phyloP scores from a whole-genome alignment of 2,329 filamentous ascomycete species.

The Colletotrichum neosansevieriae region DNA sequence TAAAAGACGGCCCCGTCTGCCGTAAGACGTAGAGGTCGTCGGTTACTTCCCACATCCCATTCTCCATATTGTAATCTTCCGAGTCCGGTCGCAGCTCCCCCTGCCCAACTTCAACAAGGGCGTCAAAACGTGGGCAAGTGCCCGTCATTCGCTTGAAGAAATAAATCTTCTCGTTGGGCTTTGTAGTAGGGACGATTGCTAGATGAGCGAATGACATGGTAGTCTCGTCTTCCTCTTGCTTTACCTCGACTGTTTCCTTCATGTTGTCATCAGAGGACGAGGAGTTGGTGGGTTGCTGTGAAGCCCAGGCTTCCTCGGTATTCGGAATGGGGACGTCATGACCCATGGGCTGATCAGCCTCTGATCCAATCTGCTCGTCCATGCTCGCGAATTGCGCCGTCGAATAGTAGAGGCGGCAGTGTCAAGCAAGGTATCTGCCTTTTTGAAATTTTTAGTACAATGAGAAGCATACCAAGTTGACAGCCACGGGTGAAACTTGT shows the following conservation, averaged over 20 bases:
- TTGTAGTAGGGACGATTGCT: neutral
- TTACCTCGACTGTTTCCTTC: neutral
- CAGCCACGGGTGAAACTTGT: too few species aligned
- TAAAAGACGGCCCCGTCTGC: fast-evolving
- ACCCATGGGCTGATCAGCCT: too few species aligned
- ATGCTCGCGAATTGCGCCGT: too few species aligned
- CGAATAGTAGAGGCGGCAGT: neutral
- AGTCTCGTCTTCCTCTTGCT: neutral
- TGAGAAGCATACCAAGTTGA: too few species aligned
- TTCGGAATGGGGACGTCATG: too few species aligned
- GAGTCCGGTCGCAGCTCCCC: neutral
- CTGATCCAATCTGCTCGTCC: too few species aligned
- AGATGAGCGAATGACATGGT: neutral
- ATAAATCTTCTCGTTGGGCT: neutral
- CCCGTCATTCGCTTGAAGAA: slow-evolving; percentile 17
- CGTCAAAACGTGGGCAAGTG: neutral
- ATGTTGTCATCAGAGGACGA: too few species aligned
- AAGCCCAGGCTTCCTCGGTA: too few species aligned
- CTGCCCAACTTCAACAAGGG: neutral
- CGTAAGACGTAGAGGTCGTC: neutral
- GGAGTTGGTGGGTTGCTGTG: too few species aligned
- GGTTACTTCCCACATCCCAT: neutral
- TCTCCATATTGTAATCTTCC: neutral
- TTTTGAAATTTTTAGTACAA: too few species aligned
- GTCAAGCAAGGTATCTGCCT: neutral